Base-by-base conservation (phyloP, 495 filamentous ascomycete species). In the Neurospora terricola region DNA sequence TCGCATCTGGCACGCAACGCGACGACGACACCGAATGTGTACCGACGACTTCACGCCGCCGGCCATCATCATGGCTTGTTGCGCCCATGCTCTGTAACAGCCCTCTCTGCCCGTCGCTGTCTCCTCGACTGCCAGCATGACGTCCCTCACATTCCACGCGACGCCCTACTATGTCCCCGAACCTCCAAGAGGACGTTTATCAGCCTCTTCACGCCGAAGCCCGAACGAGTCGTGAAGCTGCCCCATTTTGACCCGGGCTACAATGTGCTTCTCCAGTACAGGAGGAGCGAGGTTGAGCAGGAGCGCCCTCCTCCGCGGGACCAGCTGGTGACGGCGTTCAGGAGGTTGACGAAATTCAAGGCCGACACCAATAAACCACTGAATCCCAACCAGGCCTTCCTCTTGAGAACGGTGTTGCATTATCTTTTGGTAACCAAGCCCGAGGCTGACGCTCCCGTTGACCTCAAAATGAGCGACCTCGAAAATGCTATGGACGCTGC, bases 1-100 rank as follows among this genome's bases (percentile, higher is more conserved):
- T 94, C 93, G 81, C 91, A 93, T 78, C 87, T 97, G 76, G 90
- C 92, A 69, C 88, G 91, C 81, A 82, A 66, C 27, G 54, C 54
- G 54, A 66, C 54, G 54, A 66, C 54, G 54, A 66, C 54, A 66
- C 27, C 54, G 54, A 66, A 87, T 80, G 90, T 93, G 75, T 92
- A 94, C 79, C 87, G 88, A 72, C 87, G 88, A 75, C 85, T 95
- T 71, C 84, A 92, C 73, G 85, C 89, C 77, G 89, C 89, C 81
- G 23, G 23, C 16, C 23, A 27, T 66, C 54, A 66, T 66, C 86
- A 90, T 78, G 87, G 89, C 72, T 81, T 73, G 72, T 90, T 77
- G 74, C 85, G 38, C 75, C 78, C 78, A 36, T 75, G 73, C 82
- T 74, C 74, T 72, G 73, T 68, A 45, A 54, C 48, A 76, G 68